Conservation (phyloP, 2,329 filamentous ascomycete species). For the Sphaerostilbella broomeana region DNA sequence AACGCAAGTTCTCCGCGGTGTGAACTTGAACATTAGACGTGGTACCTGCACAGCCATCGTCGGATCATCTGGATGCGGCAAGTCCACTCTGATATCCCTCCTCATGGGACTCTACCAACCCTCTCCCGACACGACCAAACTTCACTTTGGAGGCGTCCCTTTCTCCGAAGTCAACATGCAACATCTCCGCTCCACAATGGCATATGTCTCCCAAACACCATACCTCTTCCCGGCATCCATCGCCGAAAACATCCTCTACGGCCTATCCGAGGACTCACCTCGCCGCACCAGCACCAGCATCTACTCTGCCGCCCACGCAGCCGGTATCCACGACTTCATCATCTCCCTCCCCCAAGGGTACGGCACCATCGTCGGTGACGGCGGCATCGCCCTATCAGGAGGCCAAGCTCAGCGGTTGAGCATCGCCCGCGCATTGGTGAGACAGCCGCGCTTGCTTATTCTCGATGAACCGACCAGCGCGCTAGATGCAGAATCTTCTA, state of each 20-base stretch:
- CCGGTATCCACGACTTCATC: conserved; percentile 73
- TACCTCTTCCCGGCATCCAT: conserved; percentile 67
- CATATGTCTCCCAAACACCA: conserved; percentile 64
- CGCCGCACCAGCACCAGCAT: conserved; percentile 41
- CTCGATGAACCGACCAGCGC: conserved; percentile 84
- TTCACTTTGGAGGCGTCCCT: conserved; percentile 54
- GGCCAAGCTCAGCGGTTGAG: conserved; percentile 78
- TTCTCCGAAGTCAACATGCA: conserved; percentile 53
- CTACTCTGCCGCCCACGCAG: conserved; percentile 45
- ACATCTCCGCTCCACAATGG: conserved; percentile 54
- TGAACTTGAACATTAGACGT: conserved; percentile 59
- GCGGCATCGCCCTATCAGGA: conserved; percentile 65
- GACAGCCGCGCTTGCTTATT: conserved; percentile 65
- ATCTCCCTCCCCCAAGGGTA: conserved; percentile 53
- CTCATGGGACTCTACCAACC: conserved; percentile 64
- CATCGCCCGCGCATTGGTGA: conserved; percentile 71
- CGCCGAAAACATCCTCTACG: conserved; percentile 65
- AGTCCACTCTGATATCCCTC: conserved; percentile 74
- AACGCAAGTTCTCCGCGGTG: conserved; percentile 49
- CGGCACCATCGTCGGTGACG: conserved; percentile 68
- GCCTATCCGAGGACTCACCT: conserved; percentile 50
- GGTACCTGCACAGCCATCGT: conserved; percentile 71
- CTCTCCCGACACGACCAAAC: conserved; percentile 20
- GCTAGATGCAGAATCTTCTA: conserved; percentile 64
- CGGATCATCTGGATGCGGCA: conserved; percentile 81